Evolutionary conservation across 1,284 basidiomycete genomes (phyloP).

Genomic region (Leccinum cinnamomeum): DNA sequence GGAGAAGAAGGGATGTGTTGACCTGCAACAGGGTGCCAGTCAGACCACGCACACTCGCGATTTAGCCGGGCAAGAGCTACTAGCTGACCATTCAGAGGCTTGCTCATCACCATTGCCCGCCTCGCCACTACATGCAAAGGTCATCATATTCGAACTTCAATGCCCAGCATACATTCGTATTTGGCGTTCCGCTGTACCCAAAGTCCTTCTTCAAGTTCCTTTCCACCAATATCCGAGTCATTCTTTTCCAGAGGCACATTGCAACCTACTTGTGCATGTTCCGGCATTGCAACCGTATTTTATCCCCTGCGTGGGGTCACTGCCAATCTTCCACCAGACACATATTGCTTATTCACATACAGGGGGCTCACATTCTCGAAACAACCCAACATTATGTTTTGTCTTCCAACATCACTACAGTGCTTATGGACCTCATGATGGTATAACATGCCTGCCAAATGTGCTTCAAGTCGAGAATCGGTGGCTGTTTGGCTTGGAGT

Average conservation of each 20-base stretch:
- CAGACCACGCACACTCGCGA: too few species aligned
- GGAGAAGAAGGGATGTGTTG: slow-evolving; percentile 1
- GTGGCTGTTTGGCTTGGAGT: too few species aligned
- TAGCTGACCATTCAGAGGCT: slow-evolving; percentile 30
- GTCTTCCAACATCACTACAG: not conserved
- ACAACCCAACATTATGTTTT: slow-evolving; percentile 35
- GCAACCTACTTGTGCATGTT: slow-evolving; percentile 12
- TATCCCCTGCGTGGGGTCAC: slow-evolving; percentile 2
- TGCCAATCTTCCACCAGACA: slow-evolving; percentile 27
- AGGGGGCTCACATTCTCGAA: slow-evolving; percentile 32
- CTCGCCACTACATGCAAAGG: slow-evolving; percentile 22
- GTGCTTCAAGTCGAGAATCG: too few species aligned
- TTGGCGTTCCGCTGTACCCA: slow-evolving; percentile 46
- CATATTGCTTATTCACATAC: slow-evolving; percentile 37
- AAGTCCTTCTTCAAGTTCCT: slow-evolving; percentile 20
- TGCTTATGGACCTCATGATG: too few species aligned
- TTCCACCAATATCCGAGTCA: too few species aligned
- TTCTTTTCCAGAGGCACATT: not conserved
- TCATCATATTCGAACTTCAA: slow-evolving; percentile 49
- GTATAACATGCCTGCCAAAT: too few species aligned
- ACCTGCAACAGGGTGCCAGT: not conserved
- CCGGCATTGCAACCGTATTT: slow-evolving; percentile 7
- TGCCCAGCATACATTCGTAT: slow-evolving; percentile 40
- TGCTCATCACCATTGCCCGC: slow-evolving; percentile 52
- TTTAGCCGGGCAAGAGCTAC: not conserved